Conservation (phyloP, 2,329 filamentous ascomycete species). For the Pseudopyricularia cyperi region DNA sequence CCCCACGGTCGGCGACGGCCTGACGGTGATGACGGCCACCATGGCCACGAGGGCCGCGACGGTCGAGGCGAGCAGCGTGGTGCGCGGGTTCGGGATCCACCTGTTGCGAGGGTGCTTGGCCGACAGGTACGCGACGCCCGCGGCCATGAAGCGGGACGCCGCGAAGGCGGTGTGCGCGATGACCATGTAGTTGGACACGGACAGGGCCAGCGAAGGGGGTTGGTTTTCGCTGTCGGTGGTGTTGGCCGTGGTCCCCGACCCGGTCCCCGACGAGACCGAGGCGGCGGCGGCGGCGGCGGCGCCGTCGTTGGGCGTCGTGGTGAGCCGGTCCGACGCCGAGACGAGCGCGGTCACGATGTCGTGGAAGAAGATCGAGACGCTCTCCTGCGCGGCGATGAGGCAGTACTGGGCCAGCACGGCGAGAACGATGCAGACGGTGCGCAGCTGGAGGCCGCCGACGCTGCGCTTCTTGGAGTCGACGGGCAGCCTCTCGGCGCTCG, state of each 20-base stretch:
- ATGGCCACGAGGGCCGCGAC: conserved; percentile 47
- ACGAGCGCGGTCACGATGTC: conserved; percentile 31
- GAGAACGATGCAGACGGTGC: conserved; percentile 48
- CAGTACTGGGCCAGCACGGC: conserved; percentile 67
- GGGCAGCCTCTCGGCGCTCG: conserved; percentile 31
- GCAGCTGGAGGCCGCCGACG: conserved; percentile 36
- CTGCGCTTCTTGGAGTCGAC: conserved; percentile 35
- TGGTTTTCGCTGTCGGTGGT: conserved; percentile 16
- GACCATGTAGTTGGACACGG: conserved; percentile 53
- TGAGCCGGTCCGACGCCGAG: too few species aligned
- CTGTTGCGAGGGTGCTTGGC: conserved; percentile 25
- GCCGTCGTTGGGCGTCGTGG: too few species aligned
- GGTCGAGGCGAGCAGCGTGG: conserved; percentile 39
- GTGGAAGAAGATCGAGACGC: conserved; percentile 47
- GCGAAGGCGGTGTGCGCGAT: conserved; percentile 64
- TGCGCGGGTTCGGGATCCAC: conserved; percentile 50
- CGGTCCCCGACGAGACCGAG: conserved; percentile 8
- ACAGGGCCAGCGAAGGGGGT: conserved; percentile 29
- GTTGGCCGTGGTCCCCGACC: conserved; percentile 19
- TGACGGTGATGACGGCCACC: conserved; percentile 32
- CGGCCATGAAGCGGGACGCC: conserved; percentile 57
- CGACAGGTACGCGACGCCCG: conserved; percentile 46
- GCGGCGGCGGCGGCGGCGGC: conserved; percentile 20
- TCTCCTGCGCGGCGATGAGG: conserved; percentile 65
- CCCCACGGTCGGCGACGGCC: conserved; percentile 15